Evolutionary conservation across 352 stramenopile species (phyloP), one percentile per base, ranked within the genome.

Genomic region (Pythium pyrilobum): DNA sequence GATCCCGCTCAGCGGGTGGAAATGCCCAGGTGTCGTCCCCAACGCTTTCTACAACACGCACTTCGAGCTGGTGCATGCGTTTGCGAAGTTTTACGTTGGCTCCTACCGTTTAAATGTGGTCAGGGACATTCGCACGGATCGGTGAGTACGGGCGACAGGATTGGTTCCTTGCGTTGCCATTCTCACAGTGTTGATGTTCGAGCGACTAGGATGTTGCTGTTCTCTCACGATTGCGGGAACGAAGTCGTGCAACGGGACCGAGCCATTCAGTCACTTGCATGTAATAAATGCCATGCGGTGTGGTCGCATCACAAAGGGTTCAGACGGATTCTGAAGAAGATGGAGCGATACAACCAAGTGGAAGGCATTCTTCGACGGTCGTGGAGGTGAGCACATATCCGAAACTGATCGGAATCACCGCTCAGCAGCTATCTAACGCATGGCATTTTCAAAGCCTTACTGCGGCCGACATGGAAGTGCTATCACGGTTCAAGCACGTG

Each of bases 211-310:
- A 70, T 85, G 41, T 76, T 87, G 72, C 45, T 87, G 12, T 87
- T 77, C 42, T 80, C 74, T n/a, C 76, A 87, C 40, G 72, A 87
- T 40, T 87, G 76, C 39, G 72, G 85, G 56, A 87, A 87, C 27
- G 49, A 61, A 16, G 56, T 76, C 40, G 64, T 87, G 34, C 74
- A 69, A 47, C 76, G 76, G 31, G 64, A 77, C 39, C 67, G 68
- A 23, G 59, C 59, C 10, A 66, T 50, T n/a, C 74, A 77, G 23
- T 66, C 69, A 29, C 68, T 82, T 45, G 77, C 67, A 2, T 87
- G 76, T 52, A 55, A 74, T 20, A 71, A 68, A 18, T 85, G 76
- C 64, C 84, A 77, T 53, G 61, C 55, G 1, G 66, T 80, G 9
- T 87, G 76, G 76, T 40, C 77, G 29, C 55, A 76, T 44, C 72